phyloP scores from a whole-genome alignment of 1,284 basidiomycete species.

The Porogramme epimiltina region DNA sequence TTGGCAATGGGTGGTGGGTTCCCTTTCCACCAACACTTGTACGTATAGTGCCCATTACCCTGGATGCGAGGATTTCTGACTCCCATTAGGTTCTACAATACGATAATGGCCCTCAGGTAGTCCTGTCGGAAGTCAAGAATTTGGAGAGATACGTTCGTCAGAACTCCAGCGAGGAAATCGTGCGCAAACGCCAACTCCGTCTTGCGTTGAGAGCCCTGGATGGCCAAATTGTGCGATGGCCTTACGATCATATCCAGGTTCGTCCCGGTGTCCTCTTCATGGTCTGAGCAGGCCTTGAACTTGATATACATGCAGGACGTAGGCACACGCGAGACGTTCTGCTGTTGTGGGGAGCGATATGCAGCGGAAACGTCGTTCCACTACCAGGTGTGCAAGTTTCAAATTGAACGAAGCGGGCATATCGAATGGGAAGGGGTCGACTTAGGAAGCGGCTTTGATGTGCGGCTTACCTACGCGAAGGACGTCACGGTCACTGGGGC shows the following conservation, averaged over 20 bases:
- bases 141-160: conserved; percentile 66
- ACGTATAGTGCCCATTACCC: conserved; percentile 25
- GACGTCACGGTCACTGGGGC: conserved; percentile 52
- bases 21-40: conserved; percentile 79
- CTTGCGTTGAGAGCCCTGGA: conserved; percentile 72
- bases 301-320: conserved; percentile 40
- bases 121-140: conserved; percentile 52
- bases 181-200: conserved; percentile 60
- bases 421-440: conserved; percentile 60
- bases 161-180: conserved; percentile 57
- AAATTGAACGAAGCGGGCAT: conserved; percentile 58
- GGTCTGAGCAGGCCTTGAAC: conserved; percentile 13
- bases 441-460: conserved; percentile 71
- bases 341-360: conserved; percentile 47
- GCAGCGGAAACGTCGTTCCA: conserved; percentile 47
- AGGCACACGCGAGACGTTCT: conserved; percentile 43
- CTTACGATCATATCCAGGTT: conserved; percentile 62
- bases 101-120: conserved; percentile 59
- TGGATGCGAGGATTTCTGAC: not conserved
- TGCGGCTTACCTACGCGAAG: conserved; percentile 62
- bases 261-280: not conserved
- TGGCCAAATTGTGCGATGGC: conserved; percentile 64
- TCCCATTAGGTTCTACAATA: conserved; percentile 64
- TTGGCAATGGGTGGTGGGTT: conserved; percentile 78
- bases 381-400: conserved; percentile 55